Percentiles rank a stretch among this genome's conserved stretches.
These are phyloP conservation scores for Aureobasidium musti DNA, from an alignment of 2,329 filamentous ascomycete species.

Conservation along the genomic window DNA sequence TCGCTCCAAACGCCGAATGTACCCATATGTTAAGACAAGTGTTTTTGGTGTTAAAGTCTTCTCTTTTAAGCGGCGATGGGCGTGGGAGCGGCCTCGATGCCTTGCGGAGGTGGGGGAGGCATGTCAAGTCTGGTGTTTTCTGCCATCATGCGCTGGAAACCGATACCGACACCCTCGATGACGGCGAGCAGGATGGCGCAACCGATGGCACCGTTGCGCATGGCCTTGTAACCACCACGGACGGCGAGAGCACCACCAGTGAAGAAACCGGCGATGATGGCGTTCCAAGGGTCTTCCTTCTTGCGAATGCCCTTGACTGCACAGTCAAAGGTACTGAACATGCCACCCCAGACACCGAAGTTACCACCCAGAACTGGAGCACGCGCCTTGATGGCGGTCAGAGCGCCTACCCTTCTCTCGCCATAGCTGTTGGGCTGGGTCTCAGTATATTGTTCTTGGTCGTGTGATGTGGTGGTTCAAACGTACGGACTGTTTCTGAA, in stretches of 20 bases:
- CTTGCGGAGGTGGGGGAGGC: slow-evolving; percentile 46
- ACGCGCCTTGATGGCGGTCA: slow-evolving; percentile 96
- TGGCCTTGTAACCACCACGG: slow-evolving; percentile 86
- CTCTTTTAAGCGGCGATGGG: slow-evolving; percentile 29
- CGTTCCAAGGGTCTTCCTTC: slow-evolving; percentile 98
- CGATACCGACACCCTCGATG: slow-evolving; percentile 96
- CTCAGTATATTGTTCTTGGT: slow-evolving; percentile 1
- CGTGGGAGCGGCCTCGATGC: slow-evolving; percentile 24
- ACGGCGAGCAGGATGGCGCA: slow-evolving; percentile 92
- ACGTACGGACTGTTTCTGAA: slow-evolving; percentile 57
- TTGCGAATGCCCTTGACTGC: slow-evolving; percentile 82
- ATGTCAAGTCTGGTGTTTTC: slow-evolving; percentile 79
- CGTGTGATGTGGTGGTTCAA: neutral
- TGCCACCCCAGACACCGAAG: slow-evolving; percentile 95
- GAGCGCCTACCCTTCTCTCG: slow-evolving; percentile 87
- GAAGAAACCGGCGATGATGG: slow-evolving; percentile 96
- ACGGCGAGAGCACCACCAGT: slow-evolving; percentile 91
- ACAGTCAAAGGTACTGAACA: slow-evolving; percentile 96
- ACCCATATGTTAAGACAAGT: slow-evolving; percentile 17
- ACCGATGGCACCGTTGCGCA: slow-evolving; percentile 92
- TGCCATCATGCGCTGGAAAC: slow-evolving; percentile 91
- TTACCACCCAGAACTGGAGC: slow-evolving; percentile 96
- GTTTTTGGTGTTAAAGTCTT: neutral
- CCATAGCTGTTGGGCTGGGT: slow-evolving; percentile 49
- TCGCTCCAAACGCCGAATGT: slow-evolving; percentile 28